Percentiles rank a stretch among this genome's conserved stretches.
phyloP scores from a whole-genome alignment of 345 rosid species.

The Draba incana region DNA sequence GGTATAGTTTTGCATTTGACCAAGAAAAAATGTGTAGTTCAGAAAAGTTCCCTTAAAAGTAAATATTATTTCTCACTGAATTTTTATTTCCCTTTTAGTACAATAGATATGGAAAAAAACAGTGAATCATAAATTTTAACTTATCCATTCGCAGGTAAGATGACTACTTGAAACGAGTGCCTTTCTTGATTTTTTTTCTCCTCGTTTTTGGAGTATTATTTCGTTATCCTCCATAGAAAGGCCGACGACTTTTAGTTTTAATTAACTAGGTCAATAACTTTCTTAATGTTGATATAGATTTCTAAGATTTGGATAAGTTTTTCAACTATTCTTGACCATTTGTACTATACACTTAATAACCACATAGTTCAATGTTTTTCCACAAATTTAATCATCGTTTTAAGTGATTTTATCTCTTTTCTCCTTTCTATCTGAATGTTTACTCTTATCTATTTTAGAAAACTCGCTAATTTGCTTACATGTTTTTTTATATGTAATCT shows the following conservation, averaged over 20 bases:
- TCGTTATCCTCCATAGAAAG: constrained; percentile 10
- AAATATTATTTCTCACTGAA: background rate
- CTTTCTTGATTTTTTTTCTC: constrained; percentile 26
- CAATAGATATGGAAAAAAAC: background rate
- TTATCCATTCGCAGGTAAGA: constrained; percentile 29
- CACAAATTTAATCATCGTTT: constrained; percentile 19
- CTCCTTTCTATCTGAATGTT: background rate
- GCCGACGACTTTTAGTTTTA: constrained; percentile 20
- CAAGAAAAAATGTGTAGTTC: no score
- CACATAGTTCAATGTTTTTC: constrained; percentile 24
- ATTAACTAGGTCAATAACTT: constrained; percentile 28
- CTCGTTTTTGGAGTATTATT: constrained; percentile 27
- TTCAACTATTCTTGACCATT: constrained; percentile 27
- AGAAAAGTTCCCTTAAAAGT: no score
- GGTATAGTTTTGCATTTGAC: no score
- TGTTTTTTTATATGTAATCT: no score
- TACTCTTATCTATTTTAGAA: no score
- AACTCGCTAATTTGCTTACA: no score
- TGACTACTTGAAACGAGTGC: constrained; percentile 35
- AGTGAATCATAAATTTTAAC: constrained; percentile 16
- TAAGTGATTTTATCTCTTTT: constrained; percentile 1
- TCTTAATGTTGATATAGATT: constrained; percentile 15
- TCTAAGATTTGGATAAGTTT: constrained; percentile 36
- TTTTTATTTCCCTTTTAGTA: background rate
- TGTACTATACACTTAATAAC: constrained; percentile 4